Conservation (phyloP, 805 yeast species). For the Saccharomycopsis fibuligera region DNA sequence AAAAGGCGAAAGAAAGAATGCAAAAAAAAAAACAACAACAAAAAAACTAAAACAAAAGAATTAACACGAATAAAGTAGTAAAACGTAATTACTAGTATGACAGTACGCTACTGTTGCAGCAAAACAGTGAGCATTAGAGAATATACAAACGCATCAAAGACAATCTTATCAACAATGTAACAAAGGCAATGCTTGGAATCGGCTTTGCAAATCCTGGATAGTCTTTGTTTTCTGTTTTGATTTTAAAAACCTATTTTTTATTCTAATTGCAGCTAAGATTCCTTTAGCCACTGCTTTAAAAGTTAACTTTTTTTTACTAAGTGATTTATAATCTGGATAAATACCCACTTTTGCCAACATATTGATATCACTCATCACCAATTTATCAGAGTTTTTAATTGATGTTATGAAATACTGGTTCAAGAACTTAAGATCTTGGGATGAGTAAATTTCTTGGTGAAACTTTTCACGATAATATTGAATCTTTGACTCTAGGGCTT, state of each 20-base stretch:
- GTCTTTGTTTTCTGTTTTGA: constrained; percentile 6
- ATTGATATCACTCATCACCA: constrained; percentile 25
- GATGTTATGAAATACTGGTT: constrained; percentile 27
- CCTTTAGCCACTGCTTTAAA: constrained; percentile 24
- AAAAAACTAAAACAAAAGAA: too few relatives aligned
- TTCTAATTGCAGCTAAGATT: constrained; percentile 27
- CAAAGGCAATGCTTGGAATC: too few relatives aligned
- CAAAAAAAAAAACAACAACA: too few relatives aligned
- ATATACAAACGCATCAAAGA: too few relatives aligned
- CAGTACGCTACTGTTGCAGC: too few relatives aligned
- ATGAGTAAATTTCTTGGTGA: constrained; percentile 17
- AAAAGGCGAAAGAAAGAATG: too few relatives aligned
- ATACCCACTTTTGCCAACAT: constrained; percentile 27
- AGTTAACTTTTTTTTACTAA: constrained; percentile 14
- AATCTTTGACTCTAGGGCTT: constrained; percentile 3
- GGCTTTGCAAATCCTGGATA: too few relatives aligned
- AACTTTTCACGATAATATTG: constrained; percentile 18
- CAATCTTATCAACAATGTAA: too few relatives aligned
- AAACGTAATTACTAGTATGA: too few relatives aligned
- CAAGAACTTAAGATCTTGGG: constrained; percentile 28
- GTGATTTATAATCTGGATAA: constrained; percentile 22
- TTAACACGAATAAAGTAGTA: too few relatives aligned
- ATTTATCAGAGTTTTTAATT: constrained; percentile 27
- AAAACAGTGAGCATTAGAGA: too few relatives aligned
- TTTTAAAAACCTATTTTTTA: constrained; percentile 24